Percentiles rank a stretch among this genome's conserved stretches.
These are phyloP conservation scores for Elongisporangium undulatum DNA, from an alignment of 352 stramenopile species.

Conservation along the genomic window DNA sequence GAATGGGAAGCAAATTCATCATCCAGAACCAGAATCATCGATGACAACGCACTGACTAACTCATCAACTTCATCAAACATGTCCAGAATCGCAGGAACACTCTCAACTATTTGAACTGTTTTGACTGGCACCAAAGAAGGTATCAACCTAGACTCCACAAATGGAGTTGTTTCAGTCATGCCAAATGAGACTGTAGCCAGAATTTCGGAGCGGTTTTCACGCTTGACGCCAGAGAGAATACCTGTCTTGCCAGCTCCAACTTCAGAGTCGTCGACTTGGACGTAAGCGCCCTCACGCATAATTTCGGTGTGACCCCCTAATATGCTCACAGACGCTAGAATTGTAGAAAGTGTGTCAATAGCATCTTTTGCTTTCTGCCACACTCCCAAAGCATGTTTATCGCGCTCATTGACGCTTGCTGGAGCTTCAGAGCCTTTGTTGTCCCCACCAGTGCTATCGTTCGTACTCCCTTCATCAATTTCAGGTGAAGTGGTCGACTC, in stretches of 20 bases:
- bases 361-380: conserved; percentile 80
- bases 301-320: conserved; percentile 69
- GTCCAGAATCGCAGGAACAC: conserved; percentile 61
- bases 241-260: conserved; percentile 8
- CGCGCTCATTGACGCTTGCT: conserved; percentile 11
- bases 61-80: conserved; percentile 76
- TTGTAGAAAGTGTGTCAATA: conserved; percentile 40
- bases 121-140: conserved; percentile 33
- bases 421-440: background rate
- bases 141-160: background rate
- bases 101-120: conserved; percentile 57
- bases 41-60: conserved; percentile 46
- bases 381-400: conserved; percentile 63
- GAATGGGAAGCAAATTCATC: conserved; percentile 25
- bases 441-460: background rate
- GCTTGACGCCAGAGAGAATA: conserved; percentile 35
- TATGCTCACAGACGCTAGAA: conserved; percentile 68
- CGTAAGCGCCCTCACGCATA: conserved; percentile 59
- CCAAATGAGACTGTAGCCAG: conserved; percentile 18
- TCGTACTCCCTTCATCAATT: conserved; percentile 38
- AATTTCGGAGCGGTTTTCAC: conserved; percentile 32
- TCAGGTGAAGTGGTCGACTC: conserved; percentile 57
- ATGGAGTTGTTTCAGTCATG: background rate
- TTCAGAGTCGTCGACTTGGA: conserved; percentile 42
- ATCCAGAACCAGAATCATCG: conserved; percentile 32